Conservation (phyloP, 2,329 filamentous ascomycete genomes). For the Penicillium sp. region DNA sequence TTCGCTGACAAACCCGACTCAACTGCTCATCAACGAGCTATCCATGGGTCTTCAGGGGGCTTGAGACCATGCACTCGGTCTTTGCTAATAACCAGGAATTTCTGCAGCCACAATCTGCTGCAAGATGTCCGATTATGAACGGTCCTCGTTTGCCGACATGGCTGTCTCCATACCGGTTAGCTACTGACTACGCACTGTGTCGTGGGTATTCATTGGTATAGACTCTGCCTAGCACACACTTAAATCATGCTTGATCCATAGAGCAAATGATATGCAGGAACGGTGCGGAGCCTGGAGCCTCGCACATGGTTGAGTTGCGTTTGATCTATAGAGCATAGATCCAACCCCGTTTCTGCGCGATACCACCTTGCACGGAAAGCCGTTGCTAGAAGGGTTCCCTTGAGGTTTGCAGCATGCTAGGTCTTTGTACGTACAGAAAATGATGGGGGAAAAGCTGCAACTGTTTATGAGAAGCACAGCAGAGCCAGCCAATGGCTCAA, state of each 20-base stretch:
- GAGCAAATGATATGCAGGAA: conserved; percentile 2
- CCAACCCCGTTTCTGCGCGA: conserved; percentile 1
- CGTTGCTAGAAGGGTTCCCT: neutral
- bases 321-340: neutral
- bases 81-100: neutral
- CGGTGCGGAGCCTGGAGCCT: conserved; percentile 2
- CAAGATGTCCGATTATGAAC: neutral
- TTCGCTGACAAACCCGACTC: neutral
- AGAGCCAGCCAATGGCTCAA: neutral
- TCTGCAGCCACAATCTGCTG: neutral
- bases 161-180: neutral
- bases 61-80: neutral
- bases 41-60: neutral
- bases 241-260: neutral
- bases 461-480: neutral
- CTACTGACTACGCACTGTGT: neutral
- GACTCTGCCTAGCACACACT: neutral
- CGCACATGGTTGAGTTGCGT: neutral
- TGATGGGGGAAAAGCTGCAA: neutral
- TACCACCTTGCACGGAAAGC: conserved; percentile 7
- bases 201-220: neutral
- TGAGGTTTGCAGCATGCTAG: neutral
- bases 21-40: neutral
- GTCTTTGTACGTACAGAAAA: neutral
- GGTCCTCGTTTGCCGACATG: neutral